phyloP scores from a whole-genome alignment of 2,329 filamentous ascomycete species.

The Xylaria sp. region DNA sequence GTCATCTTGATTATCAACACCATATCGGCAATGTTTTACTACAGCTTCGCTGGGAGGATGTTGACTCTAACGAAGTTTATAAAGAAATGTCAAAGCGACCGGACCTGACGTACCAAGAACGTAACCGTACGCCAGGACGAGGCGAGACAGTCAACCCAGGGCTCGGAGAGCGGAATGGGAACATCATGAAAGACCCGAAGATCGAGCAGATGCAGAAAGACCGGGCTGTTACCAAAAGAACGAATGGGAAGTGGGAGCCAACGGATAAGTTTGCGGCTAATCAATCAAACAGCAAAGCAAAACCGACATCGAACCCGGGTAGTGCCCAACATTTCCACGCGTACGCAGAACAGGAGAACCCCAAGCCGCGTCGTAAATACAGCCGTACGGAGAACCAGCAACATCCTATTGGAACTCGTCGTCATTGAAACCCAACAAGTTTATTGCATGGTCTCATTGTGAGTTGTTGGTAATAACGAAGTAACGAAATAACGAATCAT shows the following conservation, averaged over 20 bases:
- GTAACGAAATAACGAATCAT: constrained; percentile 3
- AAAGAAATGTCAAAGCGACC: constrained; percentile 28
- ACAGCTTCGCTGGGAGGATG: constrained; percentile 74
- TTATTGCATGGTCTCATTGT: background rate
- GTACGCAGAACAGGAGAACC: constrained; percentile 21
- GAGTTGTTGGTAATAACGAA: constrained; percentile 4
- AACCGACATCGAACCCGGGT: constrained; percentile 6
- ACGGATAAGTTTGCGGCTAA: constrained; percentile 21
- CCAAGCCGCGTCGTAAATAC: constrained; percentile 23
- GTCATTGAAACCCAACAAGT: constrained; percentile 14
- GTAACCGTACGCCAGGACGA: constrained; percentile 1
- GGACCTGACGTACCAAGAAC: constrained; percentile 22
- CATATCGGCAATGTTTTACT: constrained; percentile 73
- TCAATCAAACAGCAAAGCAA: constrained; percentile 18
- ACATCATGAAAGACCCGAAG: constrained; percentile 9
- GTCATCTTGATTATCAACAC: constrained; percentile 76
- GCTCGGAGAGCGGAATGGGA: constrained; percentile 20
- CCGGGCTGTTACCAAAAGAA: constrained; percentile 8
- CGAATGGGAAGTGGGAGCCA: constrained; percentile 16
- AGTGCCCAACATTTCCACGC: constrained; percentile 5
- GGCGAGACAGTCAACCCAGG: background rate
- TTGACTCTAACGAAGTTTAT: constrained; percentile 54
- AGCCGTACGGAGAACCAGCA: constrained; percentile 26
- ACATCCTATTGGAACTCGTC: constrained; percentile 3
- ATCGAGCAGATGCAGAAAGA: constrained; percentile 20